Conservation (phyloP, 1,284 basidiomycete genomes). For the Moesziomyces globuligerus region DNA sequence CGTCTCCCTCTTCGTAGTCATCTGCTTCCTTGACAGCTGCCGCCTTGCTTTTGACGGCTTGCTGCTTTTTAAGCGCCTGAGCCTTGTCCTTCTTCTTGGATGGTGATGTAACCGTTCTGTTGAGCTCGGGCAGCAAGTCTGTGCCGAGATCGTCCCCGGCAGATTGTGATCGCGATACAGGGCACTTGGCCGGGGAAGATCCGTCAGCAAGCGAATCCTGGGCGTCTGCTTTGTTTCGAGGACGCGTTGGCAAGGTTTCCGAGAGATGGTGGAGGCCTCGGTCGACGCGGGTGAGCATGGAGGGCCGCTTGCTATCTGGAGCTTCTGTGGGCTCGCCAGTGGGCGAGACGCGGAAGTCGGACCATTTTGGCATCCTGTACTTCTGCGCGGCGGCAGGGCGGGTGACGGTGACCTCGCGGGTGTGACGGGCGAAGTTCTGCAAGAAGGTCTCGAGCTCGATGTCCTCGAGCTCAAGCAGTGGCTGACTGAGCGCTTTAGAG, state of each 20-base stretch:
- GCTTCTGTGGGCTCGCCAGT: conserved; percentile 23
- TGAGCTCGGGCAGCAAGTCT: conserved; percentile 4
- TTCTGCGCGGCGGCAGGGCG: conserved; percentile 28
- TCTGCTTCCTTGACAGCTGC: neutral
- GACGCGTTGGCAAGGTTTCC: neutral
- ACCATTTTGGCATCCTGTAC: conserved; percentile 64
- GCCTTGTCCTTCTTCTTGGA: conserved; percentile 26
- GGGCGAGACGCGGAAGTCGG: conserved; percentile 62
- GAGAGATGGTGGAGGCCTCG: conserved; percentile 56
- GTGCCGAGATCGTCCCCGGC: conserved; percentile 7
- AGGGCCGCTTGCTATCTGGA: conserved; percentile 29
- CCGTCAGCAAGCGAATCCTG: neutral
- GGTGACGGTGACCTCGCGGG: conserved; percentile 62
- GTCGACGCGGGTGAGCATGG: conserved; percentile 61
- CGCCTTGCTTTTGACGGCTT: conserved; percentile 1
- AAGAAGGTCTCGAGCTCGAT: conserved; percentile 64
- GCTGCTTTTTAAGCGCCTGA: conserved; percentile 20
- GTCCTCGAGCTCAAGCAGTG: conserved; percentile 64
- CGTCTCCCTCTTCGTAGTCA: too few species aligned
- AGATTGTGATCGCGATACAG: neutral
- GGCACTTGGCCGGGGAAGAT: neutral
- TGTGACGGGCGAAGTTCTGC: conserved; percentile 62
- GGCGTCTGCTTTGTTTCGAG: neutral
- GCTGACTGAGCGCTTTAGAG: conserved; percentile 47
- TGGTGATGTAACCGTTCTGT: conserved; percentile 2